Evolutionary conservation across 495 filamentous ascomycete genomes (phyloP), one percentile per base, ranked within the genome.

Genomic region (Friedmanniomyces endolithicus): DNA sequence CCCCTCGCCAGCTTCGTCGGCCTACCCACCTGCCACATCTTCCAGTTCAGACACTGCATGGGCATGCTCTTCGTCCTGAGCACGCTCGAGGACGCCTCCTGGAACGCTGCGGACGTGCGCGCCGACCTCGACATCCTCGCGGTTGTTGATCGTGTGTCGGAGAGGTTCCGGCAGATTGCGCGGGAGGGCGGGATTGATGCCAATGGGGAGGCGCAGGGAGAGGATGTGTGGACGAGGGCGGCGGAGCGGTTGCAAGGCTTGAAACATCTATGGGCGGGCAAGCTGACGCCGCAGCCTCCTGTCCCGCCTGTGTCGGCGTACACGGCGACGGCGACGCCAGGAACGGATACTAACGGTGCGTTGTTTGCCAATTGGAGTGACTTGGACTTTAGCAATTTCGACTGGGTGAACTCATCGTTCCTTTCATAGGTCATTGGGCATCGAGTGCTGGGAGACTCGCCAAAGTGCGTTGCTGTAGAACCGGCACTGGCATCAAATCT

Each of bases 31-130:
- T 14, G 8, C 12, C 1, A 48, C 12, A n/a, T 33, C 12, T 16
- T 29, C n/a, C 51, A 45, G 20, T 0, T 48, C 4, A 17, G 41
- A n/a, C 44, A 35, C 24, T 55, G 52, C 43, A 34, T 48, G 16
- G 43, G 29, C 6, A 23, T 48, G 19, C 52, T 55, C 14, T 48
- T 35, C 52, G 31, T 35, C 11, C 27, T 55, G 17, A 48, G 9
- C n/a, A 55, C 23, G 7, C 29, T 55, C 24, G 44, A 55, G 6
- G 52, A 55, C 1, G 40, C 52, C 6, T 11, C 34, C 2, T 55
- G 52, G 52, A 25, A 34, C 22, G 8, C n/a, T 19, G 25, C 33
- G 2, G 8, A 48, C 1, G 43, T 48, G 6, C 17, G 43, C 11
- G 34, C 29, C 9, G 19, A 19, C 1, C 6, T 48, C 6, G 52